Conservation (phyloP, 192 early-diverging fungal species). For the Funneliformis mosseae region DNA sequence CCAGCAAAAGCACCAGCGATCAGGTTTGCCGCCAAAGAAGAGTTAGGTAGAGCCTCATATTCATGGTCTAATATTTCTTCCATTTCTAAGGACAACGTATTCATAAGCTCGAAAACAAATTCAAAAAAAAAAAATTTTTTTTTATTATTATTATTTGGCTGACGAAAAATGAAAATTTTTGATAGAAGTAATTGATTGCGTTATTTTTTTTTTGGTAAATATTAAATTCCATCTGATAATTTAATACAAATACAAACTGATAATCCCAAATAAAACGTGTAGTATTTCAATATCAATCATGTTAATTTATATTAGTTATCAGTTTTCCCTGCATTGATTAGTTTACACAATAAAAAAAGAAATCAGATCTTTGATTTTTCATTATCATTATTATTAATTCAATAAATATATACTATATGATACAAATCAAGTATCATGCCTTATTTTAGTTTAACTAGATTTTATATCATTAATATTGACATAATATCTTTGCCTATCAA, state of each 20-base stretch:
- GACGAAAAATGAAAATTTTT: too few relatives aligned
- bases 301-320: background rate
- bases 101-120: background rate
- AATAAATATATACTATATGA: background rate
- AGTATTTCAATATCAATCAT: background rate
- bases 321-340: background rate
- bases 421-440: background rate
- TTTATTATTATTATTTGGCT: background rate
- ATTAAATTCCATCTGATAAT: background rate
- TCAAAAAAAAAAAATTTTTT: background rate
- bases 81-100: constrained; percentile 9
- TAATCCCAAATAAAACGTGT: background rate
- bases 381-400: background rate
- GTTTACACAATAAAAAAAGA: background rate
- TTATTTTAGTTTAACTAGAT: background rate
- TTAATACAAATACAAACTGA: background rate
- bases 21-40: constrained; percentile 79
- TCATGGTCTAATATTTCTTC: constrained; percentile 66
- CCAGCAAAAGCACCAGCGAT: constrained; percentile 95
- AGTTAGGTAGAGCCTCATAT: constrained; percentile 93
- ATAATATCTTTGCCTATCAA: background rate
- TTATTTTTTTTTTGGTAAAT: background rate
- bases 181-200: too few relatives aligned
- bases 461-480: background rate
- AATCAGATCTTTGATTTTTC: background rate